phyloP scores from a whole-genome alignment of 2,329 filamentous ascomycete species.

The Colletotrichum sp. region DNA sequence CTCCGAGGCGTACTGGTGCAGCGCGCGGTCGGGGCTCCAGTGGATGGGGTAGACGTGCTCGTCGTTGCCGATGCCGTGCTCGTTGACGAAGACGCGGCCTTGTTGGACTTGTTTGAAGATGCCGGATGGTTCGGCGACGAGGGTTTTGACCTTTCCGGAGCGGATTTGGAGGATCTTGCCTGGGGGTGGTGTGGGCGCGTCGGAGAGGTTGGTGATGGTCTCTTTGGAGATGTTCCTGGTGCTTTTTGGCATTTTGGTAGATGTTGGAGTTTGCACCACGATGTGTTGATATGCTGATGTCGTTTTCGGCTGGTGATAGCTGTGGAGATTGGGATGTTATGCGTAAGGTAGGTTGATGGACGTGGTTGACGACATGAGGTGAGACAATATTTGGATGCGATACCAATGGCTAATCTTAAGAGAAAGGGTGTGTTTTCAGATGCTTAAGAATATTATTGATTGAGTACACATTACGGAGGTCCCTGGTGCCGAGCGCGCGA shows the following conservation, averaged over 20 bases:
- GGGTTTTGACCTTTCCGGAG: neutral
- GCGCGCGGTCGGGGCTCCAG: neutral
- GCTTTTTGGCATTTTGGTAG: neutral
- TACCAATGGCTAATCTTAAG: neutral
- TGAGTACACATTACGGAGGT: neutral
- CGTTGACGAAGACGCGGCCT: neutral
- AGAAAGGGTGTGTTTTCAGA: neutral
- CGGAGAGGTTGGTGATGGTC: neutral
- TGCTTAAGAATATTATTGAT: neutral
- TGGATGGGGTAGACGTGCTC: neutral
- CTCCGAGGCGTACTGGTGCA: neutral
- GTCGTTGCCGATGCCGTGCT: neutral
- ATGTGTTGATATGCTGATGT: fast-evolving
- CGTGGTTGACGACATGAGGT: neutral
- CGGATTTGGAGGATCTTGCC: neutral
- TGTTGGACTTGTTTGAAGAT: neutral
- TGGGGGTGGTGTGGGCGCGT: neutral
- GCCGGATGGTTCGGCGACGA: neutral
- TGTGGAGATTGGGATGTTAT: too few relatives aligned
- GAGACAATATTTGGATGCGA: neutral
- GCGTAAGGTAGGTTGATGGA: too few relatives aligned
- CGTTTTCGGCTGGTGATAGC: neutral
- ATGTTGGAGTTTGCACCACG: fast-evolving
- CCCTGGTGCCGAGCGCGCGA: neutral
- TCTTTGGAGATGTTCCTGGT: neutral